Percentiles rank a stretch among this genome's conserved stretches.
Conservation (phyloP, 2,329 filamentous ascomycete genomes). For the Trichoderma afroharzianum region DNA sequence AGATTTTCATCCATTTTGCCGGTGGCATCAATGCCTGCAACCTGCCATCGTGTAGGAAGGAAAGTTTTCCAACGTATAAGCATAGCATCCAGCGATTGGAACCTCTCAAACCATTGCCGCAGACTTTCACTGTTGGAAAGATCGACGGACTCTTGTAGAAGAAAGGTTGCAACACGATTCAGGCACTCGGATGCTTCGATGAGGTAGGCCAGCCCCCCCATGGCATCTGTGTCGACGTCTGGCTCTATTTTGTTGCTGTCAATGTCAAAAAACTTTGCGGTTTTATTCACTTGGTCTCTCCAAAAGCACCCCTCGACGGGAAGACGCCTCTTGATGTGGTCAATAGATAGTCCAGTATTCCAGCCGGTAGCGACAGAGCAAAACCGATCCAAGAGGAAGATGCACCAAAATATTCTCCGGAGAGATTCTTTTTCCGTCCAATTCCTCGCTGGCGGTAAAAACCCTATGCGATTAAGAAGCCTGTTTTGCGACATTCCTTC, state of each 20-base stretch:
- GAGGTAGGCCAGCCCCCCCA: slow-evolving; percentile 42
- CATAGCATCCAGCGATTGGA: slow-evolving; percentile 42
- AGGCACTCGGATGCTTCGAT: slow-evolving; percentile 44
- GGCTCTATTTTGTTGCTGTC: slow-evolving; percentile 10
- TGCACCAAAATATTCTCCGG: slow-evolving; percentile 36
- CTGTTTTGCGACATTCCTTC: slow-evolving; percentile 21
- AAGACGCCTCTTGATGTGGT: slow-evolving; percentile 35
- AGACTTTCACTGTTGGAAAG: slow-evolving; percentile 35
- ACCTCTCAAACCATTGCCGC: slow-evolving; percentile 41
- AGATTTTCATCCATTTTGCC: slow-evolving; percentile 43
- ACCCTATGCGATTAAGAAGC: slow-evolving; percentile 20
- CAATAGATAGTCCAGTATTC: slow-evolving; percentile 36
- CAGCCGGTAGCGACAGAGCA: slow-evolving; percentile 31
- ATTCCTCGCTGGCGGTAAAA: slow-evolving; percentile 27
- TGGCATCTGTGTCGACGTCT: slow-evolving; percentile 5
- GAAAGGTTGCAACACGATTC: slow-evolving; percentile 40
- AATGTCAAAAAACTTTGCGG: slow-evolving; percentile 25
- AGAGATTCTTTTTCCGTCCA: slow-evolving; percentile 32
- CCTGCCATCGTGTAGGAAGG: slow-evolving; percentile 41
- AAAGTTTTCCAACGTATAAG: slow-evolving; percentile 46
- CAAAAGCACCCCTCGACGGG: slow-evolving; percentile 35
- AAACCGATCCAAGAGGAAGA: slow-evolving; percentile 37
- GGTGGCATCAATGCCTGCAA: slow-evolving; percentile 34
- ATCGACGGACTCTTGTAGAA: slow-evolving; percentile 40
- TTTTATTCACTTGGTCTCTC: slow-evolving; percentile 30